phyloP scores from a whole-genome alignment of 495 filamentous ascomycete species.

The Hypoxylon subgilvum region DNA sequence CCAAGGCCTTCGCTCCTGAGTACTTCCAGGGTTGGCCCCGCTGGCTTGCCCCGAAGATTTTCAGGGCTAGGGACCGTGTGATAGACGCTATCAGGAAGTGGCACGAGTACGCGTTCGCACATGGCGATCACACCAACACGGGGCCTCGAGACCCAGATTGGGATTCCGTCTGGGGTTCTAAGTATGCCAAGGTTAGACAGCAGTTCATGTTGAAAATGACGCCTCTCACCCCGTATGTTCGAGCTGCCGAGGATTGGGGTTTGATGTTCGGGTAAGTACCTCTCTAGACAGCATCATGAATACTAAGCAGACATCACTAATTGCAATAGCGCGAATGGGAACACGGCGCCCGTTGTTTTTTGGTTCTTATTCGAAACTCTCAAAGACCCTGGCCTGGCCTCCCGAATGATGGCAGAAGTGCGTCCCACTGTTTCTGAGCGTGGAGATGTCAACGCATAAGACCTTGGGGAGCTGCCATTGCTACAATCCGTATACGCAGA shows the following conservation, averaged over 20 bases:
- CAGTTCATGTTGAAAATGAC: constrained; percentile 1
- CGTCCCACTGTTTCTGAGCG: neutral
- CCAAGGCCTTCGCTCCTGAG: neutral
- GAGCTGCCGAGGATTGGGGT: constrained; percentile 25
- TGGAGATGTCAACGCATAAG: neutral
- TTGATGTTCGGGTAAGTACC: constrained; percentile 35
- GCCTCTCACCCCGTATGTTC: constrained; percentile 5
- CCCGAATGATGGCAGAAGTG: constrained; percentile 16
- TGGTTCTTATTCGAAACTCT: constrained; percentile 30
- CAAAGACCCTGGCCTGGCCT: constrained; percentile 1
- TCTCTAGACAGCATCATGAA: neutral
- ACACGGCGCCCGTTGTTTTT: constrained; percentile 14
- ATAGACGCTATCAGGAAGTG: constrained; percentile 7
- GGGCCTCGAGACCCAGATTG: constrained; percentile 16
- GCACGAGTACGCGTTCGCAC: constrained; percentile 11
- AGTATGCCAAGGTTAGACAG: constrained; percentile 16
- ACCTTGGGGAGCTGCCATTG: constrained; percentile 18
- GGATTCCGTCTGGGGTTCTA: constrained; percentile 31
- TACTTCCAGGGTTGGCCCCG: constrained; percentile 17
- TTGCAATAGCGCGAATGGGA: constrained; percentile 19
- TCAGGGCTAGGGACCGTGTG: constrained; percentile 12
- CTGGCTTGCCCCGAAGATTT: constrained; percentile 27
- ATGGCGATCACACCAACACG: constrained; percentile 13
- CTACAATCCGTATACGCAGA: constrained; percentile 31
- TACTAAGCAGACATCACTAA: neutral